A percentile compares a stretch with the other conserved stretches of the same genome.
These are phyloP conservation scores for Gentiana straminea DNA, from an alignment of 257 asterid species.

Conservation along the genomic window DNA sequence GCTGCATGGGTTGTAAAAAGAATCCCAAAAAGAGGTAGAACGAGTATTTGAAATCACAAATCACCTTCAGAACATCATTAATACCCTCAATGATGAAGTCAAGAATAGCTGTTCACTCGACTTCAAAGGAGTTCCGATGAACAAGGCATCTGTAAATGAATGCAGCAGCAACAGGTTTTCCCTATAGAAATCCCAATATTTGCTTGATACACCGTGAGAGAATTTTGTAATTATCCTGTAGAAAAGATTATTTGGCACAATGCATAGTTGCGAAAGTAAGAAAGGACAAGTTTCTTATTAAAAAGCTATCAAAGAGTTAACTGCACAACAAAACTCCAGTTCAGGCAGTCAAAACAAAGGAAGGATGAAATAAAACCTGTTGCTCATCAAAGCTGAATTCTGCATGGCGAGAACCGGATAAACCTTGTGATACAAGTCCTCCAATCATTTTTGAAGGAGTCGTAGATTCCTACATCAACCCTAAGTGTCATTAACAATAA, in stretches of 20 bases:
- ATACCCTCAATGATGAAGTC: slow-evolving; percentile 77
- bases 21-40: neutral
- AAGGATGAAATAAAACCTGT: slow-evolving; percentile 37
- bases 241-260: neutral
- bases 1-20: neutral
- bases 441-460: slow-evolving; percentile 70
- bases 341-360: neutral
- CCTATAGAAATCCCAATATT: slow-evolving; percentile 80
- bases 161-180: slow-evolving; percentile 84
- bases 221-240: slow-evolving; percentile 67
- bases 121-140: slow-evolving; percentile 93
- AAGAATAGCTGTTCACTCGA: slow-evolving; percentile 84
- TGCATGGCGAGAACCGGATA: slow-evolving; percentile 75
- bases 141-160: slow-evolving; percentile 87
- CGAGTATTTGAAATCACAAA: slow-evolving; percentile 1
- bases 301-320: neutral
- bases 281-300: too few relatives aligned
- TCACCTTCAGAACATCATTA: slow-evolving; percentile 80
- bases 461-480: slow-evolving; percentile 64
- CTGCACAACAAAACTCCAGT: neutral
- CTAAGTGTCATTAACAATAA: neutral
- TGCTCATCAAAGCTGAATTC: slow-evolving; percentile 63
- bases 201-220: slow-evolving; percentile 84
- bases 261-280: too few relatives aligned
- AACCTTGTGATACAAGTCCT: slow-evolving; percentile 56